Base-by-base conservation (phyloP, 2,329 filamentous ascomycete species). In the Aquanectria penicillioides region DNA sequence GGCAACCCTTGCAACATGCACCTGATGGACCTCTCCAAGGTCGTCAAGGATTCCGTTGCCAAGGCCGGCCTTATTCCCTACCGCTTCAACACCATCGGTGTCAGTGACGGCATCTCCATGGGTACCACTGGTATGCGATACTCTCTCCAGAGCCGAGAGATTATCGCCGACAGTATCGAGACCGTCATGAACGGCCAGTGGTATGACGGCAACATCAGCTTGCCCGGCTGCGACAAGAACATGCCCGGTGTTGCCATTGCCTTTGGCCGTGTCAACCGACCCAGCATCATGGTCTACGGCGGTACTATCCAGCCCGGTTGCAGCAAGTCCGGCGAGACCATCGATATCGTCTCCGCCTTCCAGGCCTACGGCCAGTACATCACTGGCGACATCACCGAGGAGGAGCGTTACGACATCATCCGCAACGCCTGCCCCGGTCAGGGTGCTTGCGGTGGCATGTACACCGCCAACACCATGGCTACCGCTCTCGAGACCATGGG, bases 1-100 rank as follows among this genome's bases (percentile, higher is more conserved):
- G 95, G 95, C 57, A 99, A 99, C 80, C 95, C 95, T 22, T 99
- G 95, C 84, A 99, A 99, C 81, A 99, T 97, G 94, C 95, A 99
- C 78, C 82, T 99, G 62, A 84, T 99, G 78, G 92, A 96, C 72
- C 86, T 99, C 61, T 97, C 92, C 74, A 84, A 90, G 75, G 81
- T 89, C 64, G 90, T 97, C 65, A 81, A 79, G 71, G 77, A 86
- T 68, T 86, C 84, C 12, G 84, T 88, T 34, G 78, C 78, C 54
- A 78, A 90, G 70, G 91, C 93, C 25, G 92, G 93, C 18, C 83
- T 99, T 61, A 85, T 97, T 60, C 93, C 93, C 63, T 97, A 96
- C 84, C 94, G 97, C 77, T 99, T 99, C 87, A 99, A 99, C 83
- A 99, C 96, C 60, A 92, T 99, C 72, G 95, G 95, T 72, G 96